phyloP scores from a whole-genome alignment of 176 grass and related monocot species.

The Aegilops speltoides region DNA sequence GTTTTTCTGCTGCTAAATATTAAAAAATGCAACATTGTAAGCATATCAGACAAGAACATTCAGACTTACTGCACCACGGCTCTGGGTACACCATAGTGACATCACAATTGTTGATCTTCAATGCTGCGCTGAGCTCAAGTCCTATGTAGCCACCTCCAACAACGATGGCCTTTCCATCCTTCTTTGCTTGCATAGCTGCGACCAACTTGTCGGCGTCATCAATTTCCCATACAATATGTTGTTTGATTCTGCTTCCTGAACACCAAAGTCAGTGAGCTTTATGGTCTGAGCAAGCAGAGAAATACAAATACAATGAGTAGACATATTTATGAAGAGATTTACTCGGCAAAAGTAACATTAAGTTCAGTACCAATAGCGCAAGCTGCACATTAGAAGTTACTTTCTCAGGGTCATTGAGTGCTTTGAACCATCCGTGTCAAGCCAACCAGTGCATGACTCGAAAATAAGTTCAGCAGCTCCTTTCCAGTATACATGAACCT shows the following conservation, averaged over 20 bases:
- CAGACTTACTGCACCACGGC: conserved; percentile 96
- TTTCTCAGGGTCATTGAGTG: too few relatives aligned
- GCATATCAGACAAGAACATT: not conserved
- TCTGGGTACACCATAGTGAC: conserved; percentile 97
- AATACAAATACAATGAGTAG: not conserved
- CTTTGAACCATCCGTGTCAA: too few relatives aligned
- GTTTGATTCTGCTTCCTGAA: conserved; percentile 90
- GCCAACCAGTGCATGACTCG: too few relatives aligned
- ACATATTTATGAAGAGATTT: not conserved
- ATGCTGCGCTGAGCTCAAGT: conserved; percentile 81
- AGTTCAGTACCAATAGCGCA: not conserved
- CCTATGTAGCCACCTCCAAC: conserved; percentile 96
- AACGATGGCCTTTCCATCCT: conserved; percentile 82
- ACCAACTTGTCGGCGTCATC: conserved; percentile 81
- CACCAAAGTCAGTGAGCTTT: conserved; percentile 83
- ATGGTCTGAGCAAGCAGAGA: conserved; percentile 50
- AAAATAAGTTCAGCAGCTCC: too few relatives aligned
- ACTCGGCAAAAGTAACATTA: not conserved
- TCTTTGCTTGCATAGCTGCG: conserved; percentile 80
- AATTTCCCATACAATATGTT: conserved; percentile 85
- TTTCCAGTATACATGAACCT: too few relatives aligned
- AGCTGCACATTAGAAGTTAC: not conserved
- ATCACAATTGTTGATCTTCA: conserved; percentile 89
- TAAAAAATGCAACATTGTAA: not conserved
- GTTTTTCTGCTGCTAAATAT: not conserved